Evolutionary conservation across 202 grass and related monocot species (phyloP).

Genomic region (Panicum virgatum): DNA sequence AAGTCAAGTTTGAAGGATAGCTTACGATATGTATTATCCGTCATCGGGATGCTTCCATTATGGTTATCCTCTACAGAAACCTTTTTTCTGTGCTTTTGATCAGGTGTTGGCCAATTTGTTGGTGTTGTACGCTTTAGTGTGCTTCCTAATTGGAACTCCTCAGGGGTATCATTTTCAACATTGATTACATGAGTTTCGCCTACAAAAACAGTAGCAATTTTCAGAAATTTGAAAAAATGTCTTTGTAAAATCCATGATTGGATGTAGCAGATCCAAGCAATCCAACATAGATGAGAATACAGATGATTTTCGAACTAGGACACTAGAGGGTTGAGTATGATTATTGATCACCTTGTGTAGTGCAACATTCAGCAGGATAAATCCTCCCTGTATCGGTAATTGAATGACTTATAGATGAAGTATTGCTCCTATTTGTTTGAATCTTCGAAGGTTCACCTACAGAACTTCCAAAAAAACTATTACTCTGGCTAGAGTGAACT

Average conservation of each 20-base stretch:
- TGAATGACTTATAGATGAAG: conserved; percentile 47
- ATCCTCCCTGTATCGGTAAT: conserved; percentile 45
- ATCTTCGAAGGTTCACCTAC: conserved; percentile 56
- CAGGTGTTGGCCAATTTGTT: conserved; percentile 43
- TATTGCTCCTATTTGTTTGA: conserved; percentile 65
- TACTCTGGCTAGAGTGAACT: conserved; percentile 32
- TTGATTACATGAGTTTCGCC: conserved; percentile 73
- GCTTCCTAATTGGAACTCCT: conserved; percentile 51
- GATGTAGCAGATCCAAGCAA: conserved; percentile 1
- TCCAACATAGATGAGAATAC: neutral
- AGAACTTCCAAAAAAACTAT: conserved; percentile 45
- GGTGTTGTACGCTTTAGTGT: conserved; percentile 55
- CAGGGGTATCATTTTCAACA: conserved; percentile 53
- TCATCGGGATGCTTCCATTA: conserved; percentile 39
- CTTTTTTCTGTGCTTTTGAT: conserved; percentile 49
- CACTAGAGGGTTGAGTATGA: conserved; percentile 8
- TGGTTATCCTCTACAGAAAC: conserved; percentile 34
- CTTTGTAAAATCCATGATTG: conserved; percentile 19
- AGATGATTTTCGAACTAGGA: neutral
- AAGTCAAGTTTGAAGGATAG: conserved; percentile 31
- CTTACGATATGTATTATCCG: conserved; percentile 64
- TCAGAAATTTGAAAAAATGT: conserved; percentile 4
- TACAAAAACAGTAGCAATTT: conserved; percentile 40
- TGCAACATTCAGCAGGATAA: conserved; percentile 43
- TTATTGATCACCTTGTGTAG: conserved; percentile 55